Percentiles rank a stretch among this genome's conserved stretches.
Evolutionary conservation across 2,329 filamentous ascomycete genomes (phyloP).

Genomic region (Lachnellula suecica): DNA sequence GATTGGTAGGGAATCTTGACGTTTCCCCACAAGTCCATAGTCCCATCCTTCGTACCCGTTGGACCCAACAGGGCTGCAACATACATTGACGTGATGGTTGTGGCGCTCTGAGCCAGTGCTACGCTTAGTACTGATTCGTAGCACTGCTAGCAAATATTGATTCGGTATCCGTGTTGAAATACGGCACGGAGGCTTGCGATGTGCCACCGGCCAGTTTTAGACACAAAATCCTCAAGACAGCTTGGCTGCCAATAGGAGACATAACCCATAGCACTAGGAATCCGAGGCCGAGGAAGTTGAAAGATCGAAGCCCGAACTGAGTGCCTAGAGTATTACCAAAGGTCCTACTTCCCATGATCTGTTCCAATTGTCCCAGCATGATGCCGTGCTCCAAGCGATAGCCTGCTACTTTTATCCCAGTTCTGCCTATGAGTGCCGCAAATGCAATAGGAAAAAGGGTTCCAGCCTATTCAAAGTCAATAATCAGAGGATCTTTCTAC

Average conservation of each 20-base stretch:
- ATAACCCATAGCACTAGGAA: slow-evolving; percentile 16
- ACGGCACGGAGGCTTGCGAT: background rate
- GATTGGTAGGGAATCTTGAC: slow-evolving; percentile 13
- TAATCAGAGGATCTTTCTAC: background rate
- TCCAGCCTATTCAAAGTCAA: slow-evolving; percentile 5
- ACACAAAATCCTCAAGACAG: slow-evolving; percentile 3
- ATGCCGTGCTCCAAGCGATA: slow-evolving; percentile 14
- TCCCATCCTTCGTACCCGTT: background rate
- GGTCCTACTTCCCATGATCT: slow-evolving; percentile 16
- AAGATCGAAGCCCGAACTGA: slow-evolving; percentile 7
- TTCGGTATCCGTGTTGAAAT: slow-evolving; percentile 10
- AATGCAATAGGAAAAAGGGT: slow-evolving; percentile 16
- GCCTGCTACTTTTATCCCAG: slow-evolving; percentile 5
- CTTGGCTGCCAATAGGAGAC: slow-evolving; percentile 18
- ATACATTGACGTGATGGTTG: slow-evolving; percentile 7
- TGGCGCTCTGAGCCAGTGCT: background rate
- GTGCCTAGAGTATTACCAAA: slow-evolving; percentile 8
- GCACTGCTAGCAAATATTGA: slow-evolving; percentile 2
- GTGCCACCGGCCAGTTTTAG: background rate
- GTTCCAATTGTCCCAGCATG: slow-evolving; percentile 11
- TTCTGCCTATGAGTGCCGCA: slow-evolving; percentile 12
- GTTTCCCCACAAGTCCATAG: slow-evolving; percentile 9
- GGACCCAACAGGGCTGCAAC: slow-evolving; percentile 5
- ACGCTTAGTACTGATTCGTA: background rate
- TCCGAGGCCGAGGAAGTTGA: slow-evolving; percentile 7